phyloP scores from a whole-genome alignment of 2,329 filamentous ascomycete species.

The Aspergillus pseudoglaucus region DNA sequence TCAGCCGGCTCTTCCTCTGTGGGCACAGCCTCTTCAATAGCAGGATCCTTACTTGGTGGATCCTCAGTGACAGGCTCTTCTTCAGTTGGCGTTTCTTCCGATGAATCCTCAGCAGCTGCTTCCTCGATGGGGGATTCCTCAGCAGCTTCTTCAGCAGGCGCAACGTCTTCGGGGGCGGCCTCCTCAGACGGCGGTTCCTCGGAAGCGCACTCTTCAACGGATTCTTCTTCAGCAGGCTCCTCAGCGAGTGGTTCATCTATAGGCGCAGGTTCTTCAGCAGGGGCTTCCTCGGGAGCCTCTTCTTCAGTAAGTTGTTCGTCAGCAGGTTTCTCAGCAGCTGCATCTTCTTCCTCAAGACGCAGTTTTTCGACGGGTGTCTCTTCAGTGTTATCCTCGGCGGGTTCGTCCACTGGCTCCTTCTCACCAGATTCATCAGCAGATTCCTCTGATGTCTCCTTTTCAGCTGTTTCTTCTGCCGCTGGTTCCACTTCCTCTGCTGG shows the following conservation, averaged over 20 bases:
- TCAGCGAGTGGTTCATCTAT: background rate
- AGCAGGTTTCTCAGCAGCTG: conserved; percentile 4
- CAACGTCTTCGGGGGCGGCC: background rate
- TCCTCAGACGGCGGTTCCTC: conserved; percentile 2
- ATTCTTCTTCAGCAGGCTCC: conserved; percentile 1
- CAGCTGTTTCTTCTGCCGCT: background rate
- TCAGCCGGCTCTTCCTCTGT: conserved; percentile 3
- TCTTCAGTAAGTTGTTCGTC: conserved; percentile 3
- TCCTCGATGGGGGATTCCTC: conserved; percentile 1
- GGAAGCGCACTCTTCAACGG: background rate
- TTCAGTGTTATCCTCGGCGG: background rate
- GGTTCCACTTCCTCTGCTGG: conserved; percentile 2
- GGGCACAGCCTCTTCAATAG: too few species aligned
- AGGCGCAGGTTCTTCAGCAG: background rate
- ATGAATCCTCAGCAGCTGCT: background rate
- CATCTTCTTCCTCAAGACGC: conserved; percentile 6
- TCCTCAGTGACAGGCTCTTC: background rate
- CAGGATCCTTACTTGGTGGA: too few species aligned
- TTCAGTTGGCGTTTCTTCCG: conserved; percentile 1
- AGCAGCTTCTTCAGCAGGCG: background rate
- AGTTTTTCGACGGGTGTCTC: background rate
- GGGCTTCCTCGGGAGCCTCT: conserved; percentile 9
- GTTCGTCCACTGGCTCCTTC: background rate
- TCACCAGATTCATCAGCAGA: background rate
- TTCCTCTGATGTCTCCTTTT: conserved; percentile 5